Evolutionary conservation across 1,139 yeast species (phyloP).

Genomic region (Candida gigantensis): DNA sequence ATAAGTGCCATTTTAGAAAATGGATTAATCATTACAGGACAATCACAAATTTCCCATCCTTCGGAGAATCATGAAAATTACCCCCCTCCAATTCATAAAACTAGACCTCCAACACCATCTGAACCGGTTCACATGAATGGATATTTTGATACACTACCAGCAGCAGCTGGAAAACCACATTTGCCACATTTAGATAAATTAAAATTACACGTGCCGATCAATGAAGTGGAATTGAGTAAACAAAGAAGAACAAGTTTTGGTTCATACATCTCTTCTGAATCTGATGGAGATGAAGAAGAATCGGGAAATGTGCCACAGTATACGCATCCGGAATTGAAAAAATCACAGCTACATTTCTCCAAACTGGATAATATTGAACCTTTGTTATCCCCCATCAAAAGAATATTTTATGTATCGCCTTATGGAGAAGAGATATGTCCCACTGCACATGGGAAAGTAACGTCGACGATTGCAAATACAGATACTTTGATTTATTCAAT

Average conservation of each 20-base stretch:
- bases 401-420: constrained; percentile 81
- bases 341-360: constrained; percentile 72
- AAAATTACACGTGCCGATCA: constrained; percentile 15
- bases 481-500: constrained; percentile 73
- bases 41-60: constrained; percentile 92
- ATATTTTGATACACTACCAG: background rate
- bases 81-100: constrained; percentile 40
- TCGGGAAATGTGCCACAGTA: constrained; percentile 69
- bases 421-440: constrained; percentile 90
- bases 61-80: constrained; percentile 29
- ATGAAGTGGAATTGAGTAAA: constrained; percentile 16
- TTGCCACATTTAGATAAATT: background rate
- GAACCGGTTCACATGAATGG: constrained; percentile 10
- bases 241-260: constrained; percentile 5
- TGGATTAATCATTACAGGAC: constrained; percentile 85
- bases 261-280: background rate
- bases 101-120: constrained; percentile 41
- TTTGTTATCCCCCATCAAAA: constrained; percentile 69
- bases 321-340: constrained; percentile 75
- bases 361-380: constrained; percentile 57
- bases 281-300: constrained; percentile 35
- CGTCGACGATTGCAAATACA: constrained; percentile 50
- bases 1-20: constrained; percentile 74
- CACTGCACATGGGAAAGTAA: constrained; percentile 65
- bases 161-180: too few species aligned